Percentiles rank a stretch among this genome's conserved stretches.
Conservation (phyloP, 495 filamentous ascomycete species). For the Lasiosphaeris hirsuta region DNA sequence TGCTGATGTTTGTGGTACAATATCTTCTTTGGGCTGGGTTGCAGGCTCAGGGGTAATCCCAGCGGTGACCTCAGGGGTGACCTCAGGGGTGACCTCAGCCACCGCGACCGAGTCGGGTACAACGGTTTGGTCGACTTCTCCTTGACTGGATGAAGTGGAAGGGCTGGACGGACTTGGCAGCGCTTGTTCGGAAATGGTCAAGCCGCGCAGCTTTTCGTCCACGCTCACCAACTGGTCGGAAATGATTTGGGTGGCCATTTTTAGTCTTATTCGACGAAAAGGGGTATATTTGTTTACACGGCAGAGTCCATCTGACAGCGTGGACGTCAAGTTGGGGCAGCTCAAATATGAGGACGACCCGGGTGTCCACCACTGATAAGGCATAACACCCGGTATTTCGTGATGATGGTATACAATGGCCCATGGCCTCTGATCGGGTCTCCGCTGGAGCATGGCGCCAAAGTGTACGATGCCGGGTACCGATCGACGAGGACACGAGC, state of each 20-base stretch:
- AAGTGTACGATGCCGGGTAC: slow-evolving; percentile 5
- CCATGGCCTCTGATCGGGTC: background rate
- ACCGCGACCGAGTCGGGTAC: background rate
- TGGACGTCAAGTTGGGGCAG: too few relatives aligned
- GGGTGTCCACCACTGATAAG: background rate
- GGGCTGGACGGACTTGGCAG: background rate
- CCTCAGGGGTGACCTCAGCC: background rate
- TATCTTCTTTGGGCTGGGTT: background rate
- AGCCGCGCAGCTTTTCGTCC: slow-evolving; percentile 5
- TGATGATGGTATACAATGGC: too few relatives aligned
- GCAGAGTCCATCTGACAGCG: too few relatives aligned
- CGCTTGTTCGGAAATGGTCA: slow-evolving; percentile 6
- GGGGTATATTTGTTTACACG: slow-evolving; percentile 5
- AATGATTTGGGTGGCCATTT: background rate
- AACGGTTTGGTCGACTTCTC: too few relatives aligned
- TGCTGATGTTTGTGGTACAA: background rate
- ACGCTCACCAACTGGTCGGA: background rate
- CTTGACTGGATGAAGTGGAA: background rate
- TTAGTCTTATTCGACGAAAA: background rate
- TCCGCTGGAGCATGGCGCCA: background rate
- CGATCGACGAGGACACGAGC: background rate
- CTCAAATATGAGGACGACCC: background rate
- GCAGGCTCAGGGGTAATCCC: background rate
- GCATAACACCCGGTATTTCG: background rate
- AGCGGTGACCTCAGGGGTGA: background rate